phyloP scores from a whole-genome alignment of 2,329 filamentous ascomycete genomes.

The Diaporthe eres region DNA sequence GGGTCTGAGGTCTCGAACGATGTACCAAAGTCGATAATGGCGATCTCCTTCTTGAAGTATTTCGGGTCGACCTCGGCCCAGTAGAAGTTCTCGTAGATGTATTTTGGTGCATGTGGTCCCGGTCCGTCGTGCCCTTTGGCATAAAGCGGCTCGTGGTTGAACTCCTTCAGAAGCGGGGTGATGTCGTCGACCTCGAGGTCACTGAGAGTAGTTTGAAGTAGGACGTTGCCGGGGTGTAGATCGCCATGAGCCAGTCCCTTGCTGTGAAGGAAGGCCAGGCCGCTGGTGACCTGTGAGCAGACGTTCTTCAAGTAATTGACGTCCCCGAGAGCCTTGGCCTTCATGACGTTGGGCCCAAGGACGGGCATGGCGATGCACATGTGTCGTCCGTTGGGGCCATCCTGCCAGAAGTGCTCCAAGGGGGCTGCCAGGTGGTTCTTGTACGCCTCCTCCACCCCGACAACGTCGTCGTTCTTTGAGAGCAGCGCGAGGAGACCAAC shows the following conservation, averaged over 20 bases:
- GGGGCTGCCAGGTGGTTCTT: not conserved
- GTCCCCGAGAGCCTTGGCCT: not conserved
- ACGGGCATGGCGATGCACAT: not conserved
- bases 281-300: not conserved
- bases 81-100: not conserved
- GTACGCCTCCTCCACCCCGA: not conserved
- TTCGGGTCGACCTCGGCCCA: not conserved
- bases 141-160: not conserved
- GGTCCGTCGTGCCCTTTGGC: not conserved
- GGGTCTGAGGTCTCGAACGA: not conserved
- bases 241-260: not conserved
- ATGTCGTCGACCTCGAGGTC: not conserved
- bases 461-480: not conserved
- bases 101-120: not conserved
- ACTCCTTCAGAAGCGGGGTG: not conserved
- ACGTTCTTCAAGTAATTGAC: not conserved
- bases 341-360: not conserved
- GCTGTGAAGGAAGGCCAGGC: not conserved
- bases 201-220: not conserved
- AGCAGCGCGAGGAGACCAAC: not conserved
- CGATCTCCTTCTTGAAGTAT: not conserved
- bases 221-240: not conserved
- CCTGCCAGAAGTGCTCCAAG: not conserved
- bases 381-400: not conserved
- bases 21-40: not conserved